These are phyloP conservation scores for Ceratobasidium sp. DNA, from an alignment of 1,284 basidiomycete genomes.

Conservation along the genomic window DNA sequence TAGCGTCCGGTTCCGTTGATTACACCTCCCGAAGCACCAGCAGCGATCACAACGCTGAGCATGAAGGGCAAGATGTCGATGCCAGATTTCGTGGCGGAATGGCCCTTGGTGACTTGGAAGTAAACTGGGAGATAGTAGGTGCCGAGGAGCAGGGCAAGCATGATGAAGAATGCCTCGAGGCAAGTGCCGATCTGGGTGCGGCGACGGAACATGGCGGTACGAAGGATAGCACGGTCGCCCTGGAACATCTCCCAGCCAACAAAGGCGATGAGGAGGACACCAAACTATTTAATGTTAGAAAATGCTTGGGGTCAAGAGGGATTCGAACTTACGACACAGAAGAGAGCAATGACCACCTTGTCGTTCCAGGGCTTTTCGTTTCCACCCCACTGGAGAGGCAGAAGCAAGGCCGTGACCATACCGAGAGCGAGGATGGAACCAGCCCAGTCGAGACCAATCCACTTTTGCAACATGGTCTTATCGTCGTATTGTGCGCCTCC, in stretches of 20 bases:
- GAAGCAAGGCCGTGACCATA: constrained; percentile 50
- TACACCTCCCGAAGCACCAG: constrained; percentile 51
- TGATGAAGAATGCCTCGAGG: constrained; percentile 50
- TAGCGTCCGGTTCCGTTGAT: constrained; percentile 52
- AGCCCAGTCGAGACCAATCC: constrained; percentile 51
- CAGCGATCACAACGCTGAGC: constrained; percentile 44
- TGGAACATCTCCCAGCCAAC: constrained; percentile 50
- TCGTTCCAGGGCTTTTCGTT: constrained; percentile 51
- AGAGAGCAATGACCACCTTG: constrained; percentile 45
- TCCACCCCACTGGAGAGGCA: constrained; percentile 54
- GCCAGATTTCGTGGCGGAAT: constrained; percentile 52
- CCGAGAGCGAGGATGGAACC: constrained; percentile 51
- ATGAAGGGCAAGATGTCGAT: constrained; percentile 57
- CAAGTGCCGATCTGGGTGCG: constrained; percentile 48
- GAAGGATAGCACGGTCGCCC: constrained; percentile 47
- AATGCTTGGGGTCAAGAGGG: too few species aligned
- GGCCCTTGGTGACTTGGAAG: constrained; percentile 51
- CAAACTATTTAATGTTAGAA: constrained; percentile 45
- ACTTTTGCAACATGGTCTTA: constrained; percentile 42
- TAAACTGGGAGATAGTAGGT: constrained; percentile 52
- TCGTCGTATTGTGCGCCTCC: constrained; percentile 28
- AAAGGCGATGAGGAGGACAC: constrained; percentile 49
- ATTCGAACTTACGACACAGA: constrained; percentile 44
- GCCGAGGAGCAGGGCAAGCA: constrained; percentile 51
- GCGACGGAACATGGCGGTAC: constrained; percentile 43